phyloP scores from a whole-genome alignment of 768 basidiomycete species.

The Fomitopsis serialis region DNA sequence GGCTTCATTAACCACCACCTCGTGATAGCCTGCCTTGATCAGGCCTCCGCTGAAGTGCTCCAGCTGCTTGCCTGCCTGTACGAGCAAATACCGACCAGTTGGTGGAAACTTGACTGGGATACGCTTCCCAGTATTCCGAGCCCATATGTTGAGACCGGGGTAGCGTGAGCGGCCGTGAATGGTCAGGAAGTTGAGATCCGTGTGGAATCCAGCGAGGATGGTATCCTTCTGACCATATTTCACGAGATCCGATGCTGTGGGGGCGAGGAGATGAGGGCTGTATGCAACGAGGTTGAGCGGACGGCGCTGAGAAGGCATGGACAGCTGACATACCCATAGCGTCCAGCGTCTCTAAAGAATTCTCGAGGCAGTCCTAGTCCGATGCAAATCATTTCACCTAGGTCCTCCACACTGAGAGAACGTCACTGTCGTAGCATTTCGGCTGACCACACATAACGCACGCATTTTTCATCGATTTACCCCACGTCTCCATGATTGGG shows the following conservation, averaged over 20 bases:
- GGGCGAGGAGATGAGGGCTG: conserved; percentile 85
- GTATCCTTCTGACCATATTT: conserved; percentile 77
- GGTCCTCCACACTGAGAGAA: conserved; percentile 63
- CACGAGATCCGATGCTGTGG: conserved; percentile 85
- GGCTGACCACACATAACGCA: conserved; percentile 31
- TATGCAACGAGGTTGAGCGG: neutral
- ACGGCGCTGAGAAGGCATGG: neutral
- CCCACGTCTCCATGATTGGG: conserved; percentile 80
- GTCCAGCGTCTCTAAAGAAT: conserved; percentile 74
- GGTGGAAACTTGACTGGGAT: conserved; percentile 84
- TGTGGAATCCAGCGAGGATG: conserved; percentile 92
- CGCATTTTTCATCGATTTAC: conserved; percentile 83
- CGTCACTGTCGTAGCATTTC: neutral
- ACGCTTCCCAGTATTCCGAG: conserved; percentile 86
- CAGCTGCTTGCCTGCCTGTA: conserved; percentile 94
- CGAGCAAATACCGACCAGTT: conserved; percentile 75
- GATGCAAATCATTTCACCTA: conserved; percentile 85
- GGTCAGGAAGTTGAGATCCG: conserved; percentile 91
- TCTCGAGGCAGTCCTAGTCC: conserved; percentile 71
- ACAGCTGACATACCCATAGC: conserved; percentile 61
- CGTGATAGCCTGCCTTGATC: conserved; percentile 91
- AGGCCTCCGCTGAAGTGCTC: conserved; percentile 82
- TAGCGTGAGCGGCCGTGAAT: conserved; percentile 84
- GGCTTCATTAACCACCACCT: conserved; percentile 84
- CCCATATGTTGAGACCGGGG: conserved; percentile 92